Base-by-base conservation (phyloP, 768 basidiomycete genomes). In the Collybia sordida region DNA sequence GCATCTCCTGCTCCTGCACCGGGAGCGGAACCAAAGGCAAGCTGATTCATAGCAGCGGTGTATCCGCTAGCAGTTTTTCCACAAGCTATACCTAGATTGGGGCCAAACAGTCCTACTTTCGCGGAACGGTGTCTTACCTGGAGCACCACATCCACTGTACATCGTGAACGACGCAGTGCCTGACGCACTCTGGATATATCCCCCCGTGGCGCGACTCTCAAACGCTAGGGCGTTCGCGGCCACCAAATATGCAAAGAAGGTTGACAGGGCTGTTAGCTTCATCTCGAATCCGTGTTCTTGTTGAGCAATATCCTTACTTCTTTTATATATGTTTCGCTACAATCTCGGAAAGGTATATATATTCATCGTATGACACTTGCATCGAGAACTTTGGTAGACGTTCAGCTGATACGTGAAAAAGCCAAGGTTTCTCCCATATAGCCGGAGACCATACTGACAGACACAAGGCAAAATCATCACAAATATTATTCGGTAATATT, bases 31-130 rank as follows among this genome's bases (percentile, higher is more conserved):
- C 82, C 82, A 50, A 80, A 85, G 0, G 81, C 66, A 18, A 82
- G 72, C 63, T 82, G 80, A 61, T 72, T 81, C 9, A 83, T 73
- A 4, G 82, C 82, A 11, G 81, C 80, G 4, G 79, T 80, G 61
- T 65, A 82, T 3, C 82, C 82, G 24, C 56, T 62, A 2, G 72
- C 78, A 15, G 69, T 54, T 51, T 72, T 69, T 6, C 83, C 82
- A 57, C 82, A 83, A n/a, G 80, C 81, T 75, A 53, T 22, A 54
- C 21, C 28, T 47, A 21, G 27, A 46, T 47, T 23, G 22, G 21
- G 22, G 19, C 23, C 41, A 11, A 1, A 42, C 4, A n/a, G n/a
- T n/a, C n/a, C 9, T 42, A 8, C 4, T 22, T 22, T 25, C 25
- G 18, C 19, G 4, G 23, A 2, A 21, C 21, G 14, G 23, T 22